phyloP scores from a whole-genome alignment of 2,329 filamentous ascomycete genomes.

The Fusarium guadeloupense region DNA sequence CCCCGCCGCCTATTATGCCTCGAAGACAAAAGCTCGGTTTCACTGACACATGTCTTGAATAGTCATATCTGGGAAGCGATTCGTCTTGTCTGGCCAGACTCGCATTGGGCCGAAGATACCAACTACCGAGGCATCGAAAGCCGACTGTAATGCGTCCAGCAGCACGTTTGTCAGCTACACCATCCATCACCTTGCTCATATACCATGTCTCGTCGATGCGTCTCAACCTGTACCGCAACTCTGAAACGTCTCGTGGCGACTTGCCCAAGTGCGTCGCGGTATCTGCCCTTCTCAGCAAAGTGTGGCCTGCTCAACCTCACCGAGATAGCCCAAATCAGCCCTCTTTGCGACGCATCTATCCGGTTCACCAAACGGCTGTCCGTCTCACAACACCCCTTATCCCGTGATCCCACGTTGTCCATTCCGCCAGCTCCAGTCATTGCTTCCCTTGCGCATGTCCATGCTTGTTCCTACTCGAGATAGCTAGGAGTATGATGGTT shows the following conservation, averaged over 20 bases:
- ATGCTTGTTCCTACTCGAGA: constrained; percentile 29
- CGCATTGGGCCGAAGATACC: constrained; percentile 80
- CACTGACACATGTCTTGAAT: constrained; percentile 45
- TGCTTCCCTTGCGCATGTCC: constrained; percentile 14
- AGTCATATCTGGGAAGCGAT: constrained; percentile 96
- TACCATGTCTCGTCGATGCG: constrained; percentile 24
- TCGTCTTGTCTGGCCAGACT: constrained; percentile 89
- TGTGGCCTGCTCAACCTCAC: constrained; percentile 6
- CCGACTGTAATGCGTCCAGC: constrained; percentile 66
- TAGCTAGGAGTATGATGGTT: constrained; percentile 3
- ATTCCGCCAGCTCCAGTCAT: constrained; percentile 13
- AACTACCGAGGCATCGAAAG: constrained; percentile 77
- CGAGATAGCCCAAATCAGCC: constrained; percentile 41
- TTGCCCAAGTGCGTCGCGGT: constrained; percentile 8
- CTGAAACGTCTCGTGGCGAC: constrained; percentile 36
- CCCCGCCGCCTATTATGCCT: constrained; percentile 29
- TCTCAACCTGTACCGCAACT: constrained; percentile 24
- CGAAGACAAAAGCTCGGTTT: constrained; percentile 32
- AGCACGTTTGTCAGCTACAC: background rate
- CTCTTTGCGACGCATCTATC: constrained; percentile 44
- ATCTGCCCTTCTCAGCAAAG: background rate
- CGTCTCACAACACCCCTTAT: constrained; percentile 32
- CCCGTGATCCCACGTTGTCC: constrained; percentile 39
- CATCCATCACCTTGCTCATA: constrained; percentile 5
- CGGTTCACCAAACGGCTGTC: constrained; percentile 30